phyloP scores from a whole-genome alignment of 192 early-diverging fungal species.

The Neocallimastix lanati region DNA sequence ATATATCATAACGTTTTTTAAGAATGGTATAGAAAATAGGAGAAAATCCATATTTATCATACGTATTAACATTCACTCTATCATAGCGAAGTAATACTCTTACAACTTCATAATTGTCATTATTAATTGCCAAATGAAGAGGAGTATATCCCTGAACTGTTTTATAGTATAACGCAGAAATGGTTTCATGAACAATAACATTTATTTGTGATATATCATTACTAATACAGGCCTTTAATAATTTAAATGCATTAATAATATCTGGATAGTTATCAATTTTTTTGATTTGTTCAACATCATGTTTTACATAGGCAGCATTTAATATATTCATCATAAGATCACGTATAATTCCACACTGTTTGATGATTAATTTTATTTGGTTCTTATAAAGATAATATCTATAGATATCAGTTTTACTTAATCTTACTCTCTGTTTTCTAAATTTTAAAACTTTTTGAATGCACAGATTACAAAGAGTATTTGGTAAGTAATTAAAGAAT shows the following conservation, averaged over 20 bases:
- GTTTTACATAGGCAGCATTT: neutral
- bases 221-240: neutral
- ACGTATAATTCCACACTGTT: neutral
- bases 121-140: neutral
- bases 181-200: neutral
- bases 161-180: neutral
- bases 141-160: neutral
- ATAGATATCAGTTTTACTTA: neutral
- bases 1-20: neutral
- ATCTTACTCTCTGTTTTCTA: neutral
- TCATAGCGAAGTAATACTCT: neutral
- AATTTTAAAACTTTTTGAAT: neutral
- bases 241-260: neutral
- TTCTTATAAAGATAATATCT: neutral
- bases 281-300: neutral
- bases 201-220: neutral
- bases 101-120: neutral
- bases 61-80: neutral
- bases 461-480: neutral
- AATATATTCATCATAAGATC: neutral
- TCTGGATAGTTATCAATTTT: neutral
- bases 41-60: neutral
- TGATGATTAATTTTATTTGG: neutral
- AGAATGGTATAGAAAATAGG: neutral
- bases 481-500: neutral